phyloP scores from a whole-genome alignment of 2,329 filamentous ascomycete species.

The Pseudogymnoascus sp. region DNA sequence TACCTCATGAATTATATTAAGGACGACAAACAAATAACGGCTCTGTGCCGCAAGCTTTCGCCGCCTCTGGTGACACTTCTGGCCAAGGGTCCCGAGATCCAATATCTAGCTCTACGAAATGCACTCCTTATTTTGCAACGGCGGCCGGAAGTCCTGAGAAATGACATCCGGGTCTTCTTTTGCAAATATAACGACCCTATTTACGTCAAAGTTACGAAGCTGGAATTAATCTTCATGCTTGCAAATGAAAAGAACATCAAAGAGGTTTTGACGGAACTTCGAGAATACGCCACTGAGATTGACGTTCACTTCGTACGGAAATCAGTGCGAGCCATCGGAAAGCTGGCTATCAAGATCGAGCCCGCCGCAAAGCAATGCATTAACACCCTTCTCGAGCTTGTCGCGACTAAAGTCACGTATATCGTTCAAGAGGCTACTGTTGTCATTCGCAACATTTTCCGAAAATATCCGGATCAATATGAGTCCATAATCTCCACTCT shows the following conservation, averaged over 20 bases:
- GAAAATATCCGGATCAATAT: conserved; percentile 98
- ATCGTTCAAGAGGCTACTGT: conserved; percentile 99
- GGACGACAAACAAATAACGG: conserved; percentile 79
- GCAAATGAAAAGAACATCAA: conserved; percentile 92
- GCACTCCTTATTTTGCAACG: conserved; percentile 88
- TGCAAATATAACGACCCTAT: conserved; percentile 99
- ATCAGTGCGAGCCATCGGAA: conserved; percentile 92
- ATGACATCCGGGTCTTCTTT: conserved; percentile 97
- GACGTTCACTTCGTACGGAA: conserved; percentile 98
- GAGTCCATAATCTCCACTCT: conserved; percentile 94
- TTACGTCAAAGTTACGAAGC: conserved; percentile 97
- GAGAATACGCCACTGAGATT: conserved; percentile 96
- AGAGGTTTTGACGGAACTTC: conserved; percentile 84
- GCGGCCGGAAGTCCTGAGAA: conserved; percentile 83
- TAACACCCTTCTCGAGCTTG: conserved; percentile 81
- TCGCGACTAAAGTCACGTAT: conserved; percentile 96
- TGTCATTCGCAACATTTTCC: conserved; percentile 97
- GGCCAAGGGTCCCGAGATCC: conserved; percentile 95
- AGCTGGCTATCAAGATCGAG: conserved; percentile 97
- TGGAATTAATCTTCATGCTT: conserved; percentile 98
- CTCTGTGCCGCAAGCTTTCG: conserved; percentile 84
- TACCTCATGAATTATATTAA: conserved; percentile 99
- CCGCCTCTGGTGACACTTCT: conserved; percentile 90
- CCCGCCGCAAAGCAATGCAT: conserved; percentile 86
- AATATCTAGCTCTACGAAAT: conserved; percentile 90